Evolutionary conservation across 352 stramenopile species (phyloP).

Genomic region (Phytophthora boehmeriae): DNA sequence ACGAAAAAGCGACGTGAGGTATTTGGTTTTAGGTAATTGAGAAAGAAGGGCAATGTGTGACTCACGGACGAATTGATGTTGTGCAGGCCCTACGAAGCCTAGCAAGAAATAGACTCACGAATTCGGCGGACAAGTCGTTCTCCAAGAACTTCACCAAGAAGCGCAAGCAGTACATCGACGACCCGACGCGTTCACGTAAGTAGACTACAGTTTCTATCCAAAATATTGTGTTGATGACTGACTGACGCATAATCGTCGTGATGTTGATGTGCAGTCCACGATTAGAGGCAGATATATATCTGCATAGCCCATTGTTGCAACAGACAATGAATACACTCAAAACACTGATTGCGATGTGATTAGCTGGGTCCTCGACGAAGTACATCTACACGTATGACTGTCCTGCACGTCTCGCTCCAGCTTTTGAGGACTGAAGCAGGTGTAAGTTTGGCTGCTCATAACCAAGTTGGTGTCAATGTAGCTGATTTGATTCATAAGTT

Average conservation of each 20-base stretch:
- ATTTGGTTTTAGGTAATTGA: conserved; percentile 25
- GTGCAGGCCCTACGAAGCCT: conserved; percentile 65
- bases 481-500: background rate
- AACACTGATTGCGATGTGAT: conserved; percentile 1
- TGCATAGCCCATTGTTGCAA: conserved; percentile 5
- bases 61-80: conserved; percentile 3
- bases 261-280: conserved; percentile 26
- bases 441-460: background rate
- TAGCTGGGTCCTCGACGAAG: background rate
- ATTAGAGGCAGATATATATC: conserved; percentile 26
- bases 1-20: conserved; percentile 80
- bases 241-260: background rate
- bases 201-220: background rate
- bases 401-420: no score
- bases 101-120: conserved; percentile 77
- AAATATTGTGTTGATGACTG: conserved; percentile 3
- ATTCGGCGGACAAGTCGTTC: conserved; percentile 51
- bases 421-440: no score
- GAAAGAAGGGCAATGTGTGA: background rate
- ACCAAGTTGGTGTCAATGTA: background rate
- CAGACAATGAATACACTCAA: background rate
- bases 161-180: conserved; percentile 56
- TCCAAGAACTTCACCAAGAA: conserved; percentile 48
- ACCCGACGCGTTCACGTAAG: conserved; percentile 44
- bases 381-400: no score